Base-by-base conservation (phyloP, 495 filamentous ascomycete genomes). In the Xylaria acuta region DNA sequence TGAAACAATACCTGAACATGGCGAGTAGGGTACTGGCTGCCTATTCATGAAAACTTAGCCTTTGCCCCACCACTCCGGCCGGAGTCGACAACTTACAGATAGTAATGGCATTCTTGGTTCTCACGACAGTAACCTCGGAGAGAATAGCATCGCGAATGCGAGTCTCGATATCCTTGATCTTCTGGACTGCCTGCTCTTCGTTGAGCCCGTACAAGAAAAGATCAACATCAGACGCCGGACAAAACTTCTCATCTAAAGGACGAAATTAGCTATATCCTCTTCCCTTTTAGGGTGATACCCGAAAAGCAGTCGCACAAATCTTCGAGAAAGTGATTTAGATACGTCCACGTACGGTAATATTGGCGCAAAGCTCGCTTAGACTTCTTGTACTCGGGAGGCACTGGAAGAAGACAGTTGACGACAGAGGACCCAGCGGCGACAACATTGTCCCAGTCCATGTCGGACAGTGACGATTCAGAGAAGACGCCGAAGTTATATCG, bases 41-140 rank as follows among this genome's bases (percentile, higher is more conserved):
- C 92, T 84, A 65, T 53, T 69, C 30, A 45, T 56, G 6, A 32
- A 36, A 64, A 51, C 32, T 69, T 40, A 70, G 51, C 12, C 27
- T 27, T 20, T n/a, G 30, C 18, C 22, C 27, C 41, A 38, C 11
- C 1, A 20, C 11, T 1, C 41, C 25, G 41, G 11, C 16, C 7
- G 30, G 8, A 54, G 16, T 38, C 16, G 40, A 34, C 16, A 40
- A 74, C 76, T 70, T 71, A 84, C 82, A 85, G 73, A 97, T 95
- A 0, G 93, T 97, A 73, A 97, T 89, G 25, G 93, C 90, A 76
- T 97, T 90, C 81, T 93, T 94, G 25, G 93, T 95, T 16, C 93
- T 84, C 45, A 95, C 86, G 0, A 91, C 91, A 0, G 92, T 94
- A 3, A 89, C 91, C 78, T 95, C 93, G 25, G 89, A 88, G 30